Evolutionary conservation across 139 green algal genomes (phyloP), one percentile per base, ranked within the genome.

Genomic region (Helicosporidium sp.): DNA sequence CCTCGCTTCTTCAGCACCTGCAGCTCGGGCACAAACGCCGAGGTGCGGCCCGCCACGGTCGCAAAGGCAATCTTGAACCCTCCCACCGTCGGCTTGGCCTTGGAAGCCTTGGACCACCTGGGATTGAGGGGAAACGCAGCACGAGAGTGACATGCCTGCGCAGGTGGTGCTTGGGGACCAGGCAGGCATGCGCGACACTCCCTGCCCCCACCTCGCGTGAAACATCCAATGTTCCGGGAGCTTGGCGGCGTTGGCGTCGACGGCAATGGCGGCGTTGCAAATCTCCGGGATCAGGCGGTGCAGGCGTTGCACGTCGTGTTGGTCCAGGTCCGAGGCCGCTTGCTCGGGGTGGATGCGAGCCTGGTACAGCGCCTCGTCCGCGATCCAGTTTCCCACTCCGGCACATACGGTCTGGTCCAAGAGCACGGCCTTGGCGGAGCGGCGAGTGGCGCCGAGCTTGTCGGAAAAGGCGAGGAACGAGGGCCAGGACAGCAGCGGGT

Each of bases 371-470:
- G 89, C 69, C 61, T 93, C 84, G 52, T 94, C 84, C 2, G 76
- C 83, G 26, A 94, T 72, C 84, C 84, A 93, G 54, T 94, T 94
- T 36, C 84, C 84, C 3, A 94, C 62, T 19, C 84, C 84, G 13
- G 74, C 70, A 20, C 42, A 55, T 42, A 91, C 18, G 3, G 58
- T 66, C 65, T 92, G 82, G 43, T 92, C 79, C 39, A 90, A 46
- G 25, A 93, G 63, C 39, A 88, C 35, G 2, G 71, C 66, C 66
- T 93, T 93, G 36, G 91, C 70, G 4, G 52, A 40, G 22, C 37
- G 49, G 34, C 31, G 34, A 19, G 63, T 51, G 6, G 25, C 29
- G 0, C 24, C 33, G 22, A 85, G 58, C 19, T 46, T 19, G 3
- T 26, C 47, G 0, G 6, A 22, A 29, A 91, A 83, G 17, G 57